Base-by-base conservation (phyloP, 345 rosid species). In the Nasturtium officinale region DNA sequence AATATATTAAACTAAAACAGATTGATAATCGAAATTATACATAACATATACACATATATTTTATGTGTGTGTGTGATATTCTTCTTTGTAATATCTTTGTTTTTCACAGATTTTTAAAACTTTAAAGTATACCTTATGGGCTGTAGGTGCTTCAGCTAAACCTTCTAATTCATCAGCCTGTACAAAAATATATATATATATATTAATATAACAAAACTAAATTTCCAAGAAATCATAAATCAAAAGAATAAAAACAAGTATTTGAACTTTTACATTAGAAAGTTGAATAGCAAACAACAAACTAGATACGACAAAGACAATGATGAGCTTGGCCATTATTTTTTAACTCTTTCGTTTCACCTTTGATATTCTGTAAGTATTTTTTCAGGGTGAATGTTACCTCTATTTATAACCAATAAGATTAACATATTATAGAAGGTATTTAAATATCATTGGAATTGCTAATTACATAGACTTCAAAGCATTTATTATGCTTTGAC, bases 241-340 rank as follows among this genome's bases (percentile, higher is more conserved):
- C 0, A 10, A 37, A 23, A 16, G 5, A 11, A 40, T 9, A 28
- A 37, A 74, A 42, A 52, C 2, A n/a, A 28, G 5, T 13, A 48
- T 20, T 29, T 50, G 45, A 48, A 50, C 0, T 2, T 11, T 68
- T 68, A 75, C 74, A 53, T 75, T 61, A 3, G 62, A 61, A 42
- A 61, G 61, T 8, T 67, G 74, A 42, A 17, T 32, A 52, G 74
- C 63, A 53, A 42, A 43, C 68, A 75, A 42, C 17, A 67, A 60
- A 42, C 30, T 42, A 37, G 21, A 61, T 67, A 53, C 7, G 25
- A 43, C 6, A 3, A 60, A 43, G 21, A 61, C 11, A 12, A 18
- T n/a, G 6, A 75, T 40, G 38, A 60, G 62, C 30, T 61, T 75
- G 64, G 15, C 2, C 63, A 60, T 75, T 26, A 6, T 26, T 26